These are phyloP conservation scores for Pistacia vera DNA, from an alignment of 345 rosid genomes.

Conservation along the genomic window DNA sequence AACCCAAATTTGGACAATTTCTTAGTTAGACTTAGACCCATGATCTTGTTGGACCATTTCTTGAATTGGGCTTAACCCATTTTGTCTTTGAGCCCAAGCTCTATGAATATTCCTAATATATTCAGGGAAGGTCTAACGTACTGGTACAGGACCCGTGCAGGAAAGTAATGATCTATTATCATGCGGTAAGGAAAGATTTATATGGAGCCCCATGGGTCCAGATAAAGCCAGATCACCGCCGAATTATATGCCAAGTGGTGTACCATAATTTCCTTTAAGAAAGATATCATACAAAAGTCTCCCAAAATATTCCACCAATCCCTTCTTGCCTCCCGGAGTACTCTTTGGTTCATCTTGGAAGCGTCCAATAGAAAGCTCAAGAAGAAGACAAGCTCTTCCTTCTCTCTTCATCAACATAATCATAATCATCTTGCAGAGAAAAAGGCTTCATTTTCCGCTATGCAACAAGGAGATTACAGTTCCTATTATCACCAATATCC, in stretches of 20 bases:
- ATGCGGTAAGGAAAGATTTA: background rate
- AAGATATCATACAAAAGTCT: too few relatives aligned
- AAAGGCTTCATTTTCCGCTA: background rate
- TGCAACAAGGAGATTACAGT: slow-evolving; percentile 84
- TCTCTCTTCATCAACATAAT: background rate
- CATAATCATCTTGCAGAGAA: too few relatives aligned
- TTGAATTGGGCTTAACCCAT: too few relatives aligned
- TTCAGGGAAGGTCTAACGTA: background rate
- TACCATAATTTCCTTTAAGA: too few relatives aligned
- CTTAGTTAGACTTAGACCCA: too few relatives aligned
- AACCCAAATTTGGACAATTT: background rate
- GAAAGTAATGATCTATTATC: background rate
- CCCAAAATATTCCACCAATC: background rate
- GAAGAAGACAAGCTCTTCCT: background rate
- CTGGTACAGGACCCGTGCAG: background rate
- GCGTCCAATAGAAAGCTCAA: background rate
- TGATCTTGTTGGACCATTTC: too few relatives aligned
- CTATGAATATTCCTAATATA: too few relatives aligned
- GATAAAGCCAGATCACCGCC: background rate
- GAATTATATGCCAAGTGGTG: background rate
- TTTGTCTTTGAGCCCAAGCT: too few relatives aligned
- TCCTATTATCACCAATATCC: slow-evolving; percentile 59
- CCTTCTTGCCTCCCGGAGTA: background rate
- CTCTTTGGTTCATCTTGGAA: background rate
- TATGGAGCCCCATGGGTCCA: too few relatives aligned